A percentile compares a stretch with the other conserved stretches of the same genome.
Conservation (phyloP, 345 rosid genomes). For the Erucastrum elatum region DNA sequence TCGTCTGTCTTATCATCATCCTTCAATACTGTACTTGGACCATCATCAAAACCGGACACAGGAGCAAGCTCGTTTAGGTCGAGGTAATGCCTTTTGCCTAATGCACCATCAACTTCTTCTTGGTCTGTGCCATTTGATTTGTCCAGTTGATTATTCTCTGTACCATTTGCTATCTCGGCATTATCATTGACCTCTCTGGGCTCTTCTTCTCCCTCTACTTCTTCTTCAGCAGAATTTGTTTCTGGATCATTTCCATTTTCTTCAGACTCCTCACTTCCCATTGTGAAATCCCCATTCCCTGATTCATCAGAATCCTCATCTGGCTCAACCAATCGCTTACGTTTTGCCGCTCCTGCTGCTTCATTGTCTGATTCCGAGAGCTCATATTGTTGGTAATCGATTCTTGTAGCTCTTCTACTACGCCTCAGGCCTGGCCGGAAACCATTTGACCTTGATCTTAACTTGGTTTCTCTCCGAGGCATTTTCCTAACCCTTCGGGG, state of each 20-base stretch:
- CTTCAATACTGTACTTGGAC: constrained; percentile 67
- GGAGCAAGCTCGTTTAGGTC: constrained; percentile 99
- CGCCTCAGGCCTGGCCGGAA: constrained; percentile 89
- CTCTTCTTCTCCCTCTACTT: constrained; percentile 45
- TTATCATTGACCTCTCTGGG: constrained; percentile 30
- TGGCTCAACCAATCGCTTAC: constrained; percentile 55
- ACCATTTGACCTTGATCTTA: constrained; percentile 64
- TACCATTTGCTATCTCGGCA: constrained; percentile 39
- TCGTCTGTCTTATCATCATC: constrained; percentile 59
- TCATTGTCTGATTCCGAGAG: constrained; percentile 86
- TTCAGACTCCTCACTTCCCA: constrained; percentile 69
- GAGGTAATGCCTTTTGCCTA: constrained; percentile 71
- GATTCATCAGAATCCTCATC: constrained; percentile 57
- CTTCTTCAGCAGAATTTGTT: constrained; percentile 43
- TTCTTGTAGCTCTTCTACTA: constrained; percentile 81
- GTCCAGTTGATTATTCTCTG: constrained; percentile 52
- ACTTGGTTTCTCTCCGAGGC: constrained; percentile 71
- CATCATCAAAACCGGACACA: constrained; percentile 87
- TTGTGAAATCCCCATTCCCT: constrained; percentile 66
- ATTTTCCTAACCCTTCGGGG: constrained; percentile 68
- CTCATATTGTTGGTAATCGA: constrained; percentile 80
- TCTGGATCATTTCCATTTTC: constrained; percentile 56
- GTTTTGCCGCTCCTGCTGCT: constrained; percentile 53
- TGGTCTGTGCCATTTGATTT: constrained; percentile 54
- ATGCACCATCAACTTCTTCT: constrained; percentile 63